Percentiles rank a stretch among this genome's conserved stretches.
Evolutionary conservation across 139 green algal genomes (phyloP).

Genomic region (Chlamydomonas sphaeroides): DNA sequence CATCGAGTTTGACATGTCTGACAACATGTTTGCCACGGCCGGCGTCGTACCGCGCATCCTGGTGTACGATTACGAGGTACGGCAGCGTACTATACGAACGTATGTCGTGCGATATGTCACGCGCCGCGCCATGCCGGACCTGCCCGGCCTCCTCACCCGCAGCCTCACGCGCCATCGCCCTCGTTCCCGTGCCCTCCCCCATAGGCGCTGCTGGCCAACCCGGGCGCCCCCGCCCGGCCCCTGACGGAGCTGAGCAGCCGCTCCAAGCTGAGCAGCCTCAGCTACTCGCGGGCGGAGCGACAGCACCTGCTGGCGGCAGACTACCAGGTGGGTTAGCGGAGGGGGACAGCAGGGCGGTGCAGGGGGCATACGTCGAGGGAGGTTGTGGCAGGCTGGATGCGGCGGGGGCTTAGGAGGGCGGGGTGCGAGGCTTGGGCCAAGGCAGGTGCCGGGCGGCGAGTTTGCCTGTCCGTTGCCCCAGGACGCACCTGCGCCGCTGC

Average conservation of each 20-base stretch:
- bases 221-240: constrained; percentile 59
- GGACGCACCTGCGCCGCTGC: too few species aligned
- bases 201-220: not conserved
- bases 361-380: too few species aligned
- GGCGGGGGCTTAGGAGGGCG: too few species aligned
- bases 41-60: constrained; percentile 28
- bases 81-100: too few species aligned
- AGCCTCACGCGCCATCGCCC: not conserved
- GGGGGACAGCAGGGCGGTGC: too few species aligned
- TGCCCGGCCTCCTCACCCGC: too few species aligned
- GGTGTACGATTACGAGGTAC: constrained; percentile 34
- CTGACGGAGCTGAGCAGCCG: constrained; percentile 77
- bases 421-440: too few species aligned
- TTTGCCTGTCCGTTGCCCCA: too few species aligned
- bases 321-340: constrained; percentile 69
- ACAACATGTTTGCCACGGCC: constrained; percentile 91
- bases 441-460: too few species aligned
- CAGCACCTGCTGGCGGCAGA: constrained; percentile 46
- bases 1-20: constrained; percentile 86
- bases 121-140: too few species aligned
- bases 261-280: constrained; percentile 85
- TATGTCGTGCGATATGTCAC: too few species aligned
- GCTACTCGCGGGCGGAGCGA: constrained; percentile 69
- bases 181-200: not conserved
- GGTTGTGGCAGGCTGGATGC: too few species aligned